These are phyloP conservation scores for Bondarzewia mesenterica DNA, from an alignment of 1,284 basidiomycete species.

Conservation along the genomic window DNA sequence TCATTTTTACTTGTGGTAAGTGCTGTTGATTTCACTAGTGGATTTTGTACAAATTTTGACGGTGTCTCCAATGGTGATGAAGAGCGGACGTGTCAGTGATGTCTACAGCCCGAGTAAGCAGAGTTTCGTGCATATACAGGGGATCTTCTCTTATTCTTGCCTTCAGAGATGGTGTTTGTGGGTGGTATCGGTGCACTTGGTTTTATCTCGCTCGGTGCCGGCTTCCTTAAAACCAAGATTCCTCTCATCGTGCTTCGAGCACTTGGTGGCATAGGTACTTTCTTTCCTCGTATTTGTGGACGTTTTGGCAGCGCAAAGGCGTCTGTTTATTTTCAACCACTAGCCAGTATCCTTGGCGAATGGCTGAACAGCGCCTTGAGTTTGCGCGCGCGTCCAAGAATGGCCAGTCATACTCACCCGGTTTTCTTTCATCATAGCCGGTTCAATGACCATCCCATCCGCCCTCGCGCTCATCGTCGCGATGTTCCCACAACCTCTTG, in stretches of 20 bases:
- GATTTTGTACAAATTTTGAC: background rate
- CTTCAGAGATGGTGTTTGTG: slow-evolving; percentile 18
- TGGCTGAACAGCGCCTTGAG: too few relatives aligned
- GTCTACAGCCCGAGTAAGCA: slow-evolving; percentile 19
- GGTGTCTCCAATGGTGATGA: background rate
- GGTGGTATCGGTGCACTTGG: slow-evolving; percentile 28
- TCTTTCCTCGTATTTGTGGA: too few relatives aligned
- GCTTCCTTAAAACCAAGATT: slow-evolving; percentile 34
- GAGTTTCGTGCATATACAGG: background rate
- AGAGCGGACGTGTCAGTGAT: slow-evolving; percentile 21
- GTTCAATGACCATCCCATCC: slow-evolving; percentile 39
- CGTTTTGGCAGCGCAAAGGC: too few relatives aligned
- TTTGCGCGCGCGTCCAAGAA: too few relatives aligned
- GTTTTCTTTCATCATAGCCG: slow-evolving; percentile 19
- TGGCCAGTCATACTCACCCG: background rate
- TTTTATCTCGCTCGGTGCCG: slow-evolving; percentile 28
- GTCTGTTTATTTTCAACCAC: too few relatives aligned
- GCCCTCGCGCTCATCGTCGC: slow-evolving; percentile 37
- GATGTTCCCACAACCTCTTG: slow-evolving; percentile 33
- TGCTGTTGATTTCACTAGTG: slow-evolving; percentile 4
- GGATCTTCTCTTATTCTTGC: background rate
- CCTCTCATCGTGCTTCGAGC: slow-evolving; percentile 35
- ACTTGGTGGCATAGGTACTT: slow-evolving; percentile 31
- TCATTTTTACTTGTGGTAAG: slow-evolving; percentile 32
- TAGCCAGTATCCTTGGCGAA: too few relatives aligned